phyloP scores from a whole-genome alignment of 768 basidiomycete species.

The Glaciozyma martinii region DNA sequence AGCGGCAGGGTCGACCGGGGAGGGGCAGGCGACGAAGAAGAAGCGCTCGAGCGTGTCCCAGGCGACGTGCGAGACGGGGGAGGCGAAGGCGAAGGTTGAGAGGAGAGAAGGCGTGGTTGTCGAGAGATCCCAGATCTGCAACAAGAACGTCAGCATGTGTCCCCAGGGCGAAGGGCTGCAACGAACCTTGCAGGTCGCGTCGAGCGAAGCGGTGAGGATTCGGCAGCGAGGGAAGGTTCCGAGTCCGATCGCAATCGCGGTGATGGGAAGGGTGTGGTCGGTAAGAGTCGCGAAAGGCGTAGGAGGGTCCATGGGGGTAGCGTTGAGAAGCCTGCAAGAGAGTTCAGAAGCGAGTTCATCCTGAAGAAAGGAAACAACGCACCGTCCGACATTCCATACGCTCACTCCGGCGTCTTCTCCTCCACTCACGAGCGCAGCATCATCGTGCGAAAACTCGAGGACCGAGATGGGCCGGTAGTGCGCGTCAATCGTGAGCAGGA shows the following conservation, averaged over 20 bases:
- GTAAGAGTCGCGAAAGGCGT: slow-evolving; percentile 68
- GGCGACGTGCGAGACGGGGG: slow-evolving; percentile 58
- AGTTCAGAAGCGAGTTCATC: not conserved
- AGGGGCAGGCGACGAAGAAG: slow-evolving; percentile 57
- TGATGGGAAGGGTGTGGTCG: slow-evolving; percentile 87
- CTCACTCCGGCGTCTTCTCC: slow-evolving; percentile 82
- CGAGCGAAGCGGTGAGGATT: slow-evolving; percentile 68
- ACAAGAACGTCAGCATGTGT: not conserved
- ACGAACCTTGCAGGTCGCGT: slow-evolving; percentile 81
- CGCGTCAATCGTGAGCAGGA: slow-evolving; percentile 83
- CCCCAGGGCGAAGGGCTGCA: not conserved
- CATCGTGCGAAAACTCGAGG: slow-evolving; percentile 73
- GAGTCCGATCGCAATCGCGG: slow-evolving; percentile 68
- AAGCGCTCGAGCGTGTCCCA: slow-evolving; percentile 79
- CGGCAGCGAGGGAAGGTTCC: slow-evolving; percentile 70
- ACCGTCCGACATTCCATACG: slow-evolving; percentile 87
- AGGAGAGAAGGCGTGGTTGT: slow-evolving; percentile 57
- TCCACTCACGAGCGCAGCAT: slow-evolving; percentile 67
- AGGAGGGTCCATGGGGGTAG: slow-evolving; percentile 26
- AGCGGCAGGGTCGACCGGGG: not conserved
- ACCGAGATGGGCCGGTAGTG: slow-evolving; percentile 85
- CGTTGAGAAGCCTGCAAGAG: slow-evolving; percentile 1
- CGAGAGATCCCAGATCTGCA: slow-evolving; percentile 67
- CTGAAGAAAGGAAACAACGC: slow-evolving; percentile 19
- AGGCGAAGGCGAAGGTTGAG: slow-evolving; percentile 79